Evolutionary conservation across 345 rosid species (phyloP), one percentile per base, ranked within the genome.

Genomic region (Eucalyptus erythrocorys): DNA sequence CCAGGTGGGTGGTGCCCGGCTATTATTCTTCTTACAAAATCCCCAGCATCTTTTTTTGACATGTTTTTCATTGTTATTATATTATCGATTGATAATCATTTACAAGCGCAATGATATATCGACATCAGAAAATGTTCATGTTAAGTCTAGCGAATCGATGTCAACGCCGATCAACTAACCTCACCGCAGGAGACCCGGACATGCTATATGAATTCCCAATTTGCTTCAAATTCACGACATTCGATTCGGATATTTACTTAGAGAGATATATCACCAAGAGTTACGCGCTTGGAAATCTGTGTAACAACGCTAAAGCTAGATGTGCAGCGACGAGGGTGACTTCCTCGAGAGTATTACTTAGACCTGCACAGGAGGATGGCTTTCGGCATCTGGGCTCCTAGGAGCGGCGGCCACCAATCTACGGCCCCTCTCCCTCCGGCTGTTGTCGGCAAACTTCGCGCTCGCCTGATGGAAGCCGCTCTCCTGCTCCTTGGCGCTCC

Each of bases 351-450:
- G 71, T 30, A 6, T 61, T 61, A 13, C 22, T 50, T 92, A 94
- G 64, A 93, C 93, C 40, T 87, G 87, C 34, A 88, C 19, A 4
- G 91, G 10, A 17, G 91, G 85, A 81, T 76, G 88, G 10, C 51
- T 48, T 59, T 48, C 71, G 10, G 81, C 81, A 24, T 92, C 85
- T 26, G 50, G 57, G 22, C 91, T 87, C 27, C 89, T 66, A 30
- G 91, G 48, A 34, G 24, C 55, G 24, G 71, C 61, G 79, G 85
- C 76, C 64, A 48, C 53, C 9, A 24, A n/a, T 68, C 86, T 87
- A 49, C 68, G 89, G 53, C 99, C 97, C 88, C 99, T 92, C 94
- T 97, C 99, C 24, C 94, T 90, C 89, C 89, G 88, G 91, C 99
- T 94, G 85, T 93, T 96, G 51, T 92, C 94, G 0, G 99, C 99